Evolutionary conservation across 2,329 filamentous ascomycete genomes (phyloP).

Genomic region (Rutstroemia sp.): DNA sequence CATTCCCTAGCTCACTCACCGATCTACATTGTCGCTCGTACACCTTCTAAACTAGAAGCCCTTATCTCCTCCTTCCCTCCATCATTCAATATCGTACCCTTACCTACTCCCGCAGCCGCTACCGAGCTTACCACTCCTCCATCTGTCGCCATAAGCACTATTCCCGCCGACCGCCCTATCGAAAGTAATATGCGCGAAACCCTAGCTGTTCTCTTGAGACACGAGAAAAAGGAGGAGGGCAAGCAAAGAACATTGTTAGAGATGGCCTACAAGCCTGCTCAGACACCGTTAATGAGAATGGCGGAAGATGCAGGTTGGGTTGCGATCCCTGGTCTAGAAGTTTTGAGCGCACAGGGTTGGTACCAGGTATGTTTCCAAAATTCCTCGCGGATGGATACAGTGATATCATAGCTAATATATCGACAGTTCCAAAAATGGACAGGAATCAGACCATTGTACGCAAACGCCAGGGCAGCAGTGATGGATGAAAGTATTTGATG

Average conservation of each 20-base stretch:
- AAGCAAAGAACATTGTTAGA: slow-evolving; percentile 63
- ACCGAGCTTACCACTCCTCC: slow-evolving; percentile 47
- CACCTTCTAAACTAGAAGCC: slow-evolving; percentile 56
- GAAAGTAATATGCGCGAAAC: slow-evolving; percentile 62
- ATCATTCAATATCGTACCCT: slow-evolving; percentile 61
- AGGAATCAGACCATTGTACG: slow-evolving; percentile 66
- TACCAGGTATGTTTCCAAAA: slow-evolving; percentile 60
- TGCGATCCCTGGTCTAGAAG: slow-evolving; percentile 81
- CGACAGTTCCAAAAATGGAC: slow-evolving; percentile 75
- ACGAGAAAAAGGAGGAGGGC: slow-evolving; percentile 27
- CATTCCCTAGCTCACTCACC: slow-evolving; percentile 76
- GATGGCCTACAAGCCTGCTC: slow-evolving; percentile 90
- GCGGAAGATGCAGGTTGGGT: slow-evolving; percentile 73
- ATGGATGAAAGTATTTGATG: slow-evolving; percentile 27
- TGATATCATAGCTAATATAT: neutral
- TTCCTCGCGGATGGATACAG: slow-evolving; percentile 19
- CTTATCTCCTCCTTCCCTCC: slow-evolving; percentile 67
- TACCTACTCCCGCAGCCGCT: slow-evolving; percentile 46
- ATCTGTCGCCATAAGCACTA: slow-evolving; percentile 76
- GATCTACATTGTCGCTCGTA: slow-evolving; percentile 81
- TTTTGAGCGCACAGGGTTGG: slow-evolving; percentile 80
- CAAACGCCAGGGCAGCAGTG: slow-evolving; percentile 57
- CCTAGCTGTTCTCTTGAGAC: slow-evolving; percentile 47
- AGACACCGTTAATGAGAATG: slow-evolving; percentile 79
- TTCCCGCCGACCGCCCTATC: slow-evolving; percentile 81